Evolutionary conservation across 169 alveolate species (phyloP), one percentile per base, ranked within the genome.

Genomic region (Eimeria brunetti): DNA sequence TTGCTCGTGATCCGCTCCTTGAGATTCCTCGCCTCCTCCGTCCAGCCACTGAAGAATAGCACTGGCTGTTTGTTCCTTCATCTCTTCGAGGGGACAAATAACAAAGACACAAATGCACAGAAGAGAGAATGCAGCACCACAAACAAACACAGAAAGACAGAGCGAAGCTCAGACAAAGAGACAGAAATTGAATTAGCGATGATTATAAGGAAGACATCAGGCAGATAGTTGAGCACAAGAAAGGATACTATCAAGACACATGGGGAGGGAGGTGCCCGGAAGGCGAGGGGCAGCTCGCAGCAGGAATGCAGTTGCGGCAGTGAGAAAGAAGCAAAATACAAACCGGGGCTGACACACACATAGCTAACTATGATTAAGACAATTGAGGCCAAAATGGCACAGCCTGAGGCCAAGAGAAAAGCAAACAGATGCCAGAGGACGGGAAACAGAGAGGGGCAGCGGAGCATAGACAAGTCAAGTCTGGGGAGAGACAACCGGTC

Each of bases 1-100:
- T 7, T 27, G 38, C 60, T 84, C 75, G 62, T 81, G 89, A 11
- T 46, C 73, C 6, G 89, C 44, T 51, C 91, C 91, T 60, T 84
- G 91, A 30, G 91, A 84, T 24, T 84, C 91, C 69, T 84, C 91
- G 33, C 91, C 91, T 36, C 80, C 91, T 30, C 73, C 44, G 91
- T 84, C 91, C 9, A 84, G 24, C 91, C 91, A 84, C 38, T 36
- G 18, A 7, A 84, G 62, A 33, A 84, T 84, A 38, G 46, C 91
- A 20, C 24, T 60, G 27, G 11, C 27, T n/a, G 80, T 84, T n/a
- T 60, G 73, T 46, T 53, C 91, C 36, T 8, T 67, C 53, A 84
- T 58, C 27, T 84, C 91, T 84, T 22, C 7, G 24, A 18, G 18
- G 88, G 27, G 36, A 24, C 38, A 44, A 22, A 22, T 30, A 76